Conservation (phyloP, 2,329 filamentous ascomycete genomes). For the Apiospora malaysiana region DNA sequence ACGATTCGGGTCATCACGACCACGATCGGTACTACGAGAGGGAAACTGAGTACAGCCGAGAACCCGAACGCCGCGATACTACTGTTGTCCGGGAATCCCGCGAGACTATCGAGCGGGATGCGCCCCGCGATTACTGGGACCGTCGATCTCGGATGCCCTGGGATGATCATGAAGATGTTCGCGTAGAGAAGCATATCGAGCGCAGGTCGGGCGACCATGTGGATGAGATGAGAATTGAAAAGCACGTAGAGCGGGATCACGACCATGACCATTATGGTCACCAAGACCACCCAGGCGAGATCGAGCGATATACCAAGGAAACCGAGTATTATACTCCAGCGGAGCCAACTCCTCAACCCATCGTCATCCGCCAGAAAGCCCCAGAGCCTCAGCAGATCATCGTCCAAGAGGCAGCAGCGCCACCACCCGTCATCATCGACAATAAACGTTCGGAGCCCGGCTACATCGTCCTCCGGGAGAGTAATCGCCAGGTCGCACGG, state of each 20-base stretch:
- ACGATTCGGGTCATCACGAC: constrained; percentile 24
- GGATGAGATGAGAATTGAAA: constrained; percentile 39
- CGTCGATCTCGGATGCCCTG: constrained; percentile 43
- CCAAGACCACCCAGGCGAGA: constrained; percentile 54
- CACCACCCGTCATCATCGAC: constrained; percentile 57
- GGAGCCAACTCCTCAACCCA: constrained; percentile 54
- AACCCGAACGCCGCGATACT: constrained; percentile 33
- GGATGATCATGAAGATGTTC: constrained; percentile 47
- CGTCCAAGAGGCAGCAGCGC: constrained; percentile 61
- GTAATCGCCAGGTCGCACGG: constrained; percentile 43
- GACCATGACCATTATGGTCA: constrained; percentile 36
- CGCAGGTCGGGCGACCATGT: constrained; percentile 36
- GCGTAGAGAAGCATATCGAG: constrained; percentile 46
- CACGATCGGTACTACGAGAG: constrained; percentile 26
- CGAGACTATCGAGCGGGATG: constrained; percentile 48
- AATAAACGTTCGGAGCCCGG: constrained; percentile 47
- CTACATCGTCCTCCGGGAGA: constrained; percentile 52
- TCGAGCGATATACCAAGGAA: constrained; percentile 66
- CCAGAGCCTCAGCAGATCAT: constrained; percentile 65
- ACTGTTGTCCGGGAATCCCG: constrained; percentile 50
- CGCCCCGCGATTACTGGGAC: constrained; percentile 50
- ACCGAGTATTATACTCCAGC: constrained; percentile 65
- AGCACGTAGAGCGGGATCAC: constrained; percentile 34
- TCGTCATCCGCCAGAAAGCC: constrained; percentile 62
- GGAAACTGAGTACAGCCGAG: constrained; percentile 34